Evolutionary conservation across 1,139 yeast genomes (phyloP).

Genomic region (Yamadazyma taylorii): DNA sequence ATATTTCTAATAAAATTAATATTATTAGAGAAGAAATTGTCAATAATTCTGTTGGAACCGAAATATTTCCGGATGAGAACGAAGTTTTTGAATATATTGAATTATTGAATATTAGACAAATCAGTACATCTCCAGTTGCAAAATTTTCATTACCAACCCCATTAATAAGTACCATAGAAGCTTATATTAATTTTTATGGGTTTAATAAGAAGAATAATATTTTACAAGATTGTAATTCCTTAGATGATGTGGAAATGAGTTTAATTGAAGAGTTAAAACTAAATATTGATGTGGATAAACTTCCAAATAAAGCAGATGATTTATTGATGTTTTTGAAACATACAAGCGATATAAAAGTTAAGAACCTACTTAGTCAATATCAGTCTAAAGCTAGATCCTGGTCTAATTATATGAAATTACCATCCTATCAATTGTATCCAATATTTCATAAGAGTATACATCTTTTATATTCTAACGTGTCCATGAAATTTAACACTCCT

Average conservation of each 20-base stretch:
- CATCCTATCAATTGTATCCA: conserved; percentile 47
- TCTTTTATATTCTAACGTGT: conserved; percentile 77
- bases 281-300: conserved; percentile 24
- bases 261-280: conserved; percentile 30
- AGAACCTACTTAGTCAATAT: conserved; percentile 27
- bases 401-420: conserved; percentile 39
- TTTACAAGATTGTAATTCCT: conserved; percentile 23
- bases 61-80: conserved; percentile 25
- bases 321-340: conserved; percentile 40
- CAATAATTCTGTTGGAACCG: conserved; percentile 10
- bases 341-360: conserved; percentile 32
- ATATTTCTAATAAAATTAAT: conserved; percentile 9
- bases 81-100: conserved; percentile 51
- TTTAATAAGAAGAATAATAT: conserved; percentile 27
- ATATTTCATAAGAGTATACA: conserved; percentile 72
- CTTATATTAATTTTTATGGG: conserved; percentile 47
- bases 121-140: conserved; percentile 79
- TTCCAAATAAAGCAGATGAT: conserved; percentile 40
- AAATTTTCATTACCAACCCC: conserved; percentile 66
- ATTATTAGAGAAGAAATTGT: conserved; percentile 15
- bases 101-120: conserved; percentile 47
- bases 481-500: conserved; percentile 83
- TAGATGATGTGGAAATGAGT: conserved; percentile 22
- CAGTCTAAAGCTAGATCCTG: conserved; percentile 38
- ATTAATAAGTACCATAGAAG: conserved; percentile 51